Evolutionary conservation across 805 yeast genomes (phyloP).

Genomic region (Sugiyamaella valdiviana): DNA sequence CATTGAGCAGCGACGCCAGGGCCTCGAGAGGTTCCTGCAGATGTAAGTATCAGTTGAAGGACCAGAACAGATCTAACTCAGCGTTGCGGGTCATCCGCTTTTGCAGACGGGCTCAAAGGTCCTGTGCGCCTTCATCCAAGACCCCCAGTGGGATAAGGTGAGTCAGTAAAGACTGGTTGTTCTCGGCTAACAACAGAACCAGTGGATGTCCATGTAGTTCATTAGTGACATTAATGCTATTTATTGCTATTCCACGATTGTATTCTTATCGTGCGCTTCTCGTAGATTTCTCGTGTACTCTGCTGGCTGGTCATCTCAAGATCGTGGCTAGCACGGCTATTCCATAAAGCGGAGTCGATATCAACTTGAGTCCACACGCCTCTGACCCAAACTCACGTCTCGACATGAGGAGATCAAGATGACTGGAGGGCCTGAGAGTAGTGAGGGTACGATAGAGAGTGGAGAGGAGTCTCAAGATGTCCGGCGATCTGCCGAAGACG

Average conservation of each 20-base stretch:
- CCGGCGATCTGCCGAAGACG: too few species aligned
- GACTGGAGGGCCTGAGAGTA: neutral
- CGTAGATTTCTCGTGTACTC: too few species aligned
- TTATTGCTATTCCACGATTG: too few species aligned
- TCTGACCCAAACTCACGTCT: neutral
- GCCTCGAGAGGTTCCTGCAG: conserved; percentile 70
- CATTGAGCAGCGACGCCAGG: conserved; percentile 77
- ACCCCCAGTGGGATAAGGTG: conserved; percentile 65
- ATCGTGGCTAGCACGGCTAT: too few species aligned
- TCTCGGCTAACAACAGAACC: neutral
- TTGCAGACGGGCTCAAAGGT: conserved; percentile 80
- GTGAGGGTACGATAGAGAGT: neutral
- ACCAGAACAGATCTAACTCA: conserved; percentile 13
- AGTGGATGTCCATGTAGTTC: neutral
- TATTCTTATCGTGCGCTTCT: too few species aligned
- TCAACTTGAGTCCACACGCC: neutral
- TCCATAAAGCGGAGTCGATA: too few species aligned
- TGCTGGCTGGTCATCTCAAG: too few species aligned
- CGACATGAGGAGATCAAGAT: neutral
- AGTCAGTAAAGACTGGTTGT: neutral
- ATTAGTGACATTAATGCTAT: neutral
- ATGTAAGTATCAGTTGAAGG: conserved; percentile 31
- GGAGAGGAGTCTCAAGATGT: neutral
- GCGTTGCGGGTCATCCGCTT: conserved; percentile 89
- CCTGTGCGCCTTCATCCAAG: conserved; percentile 78